Base-by-base conservation (phyloP, 1,284 basidiomycete species). In the Ganoderma boninense region DNA sequence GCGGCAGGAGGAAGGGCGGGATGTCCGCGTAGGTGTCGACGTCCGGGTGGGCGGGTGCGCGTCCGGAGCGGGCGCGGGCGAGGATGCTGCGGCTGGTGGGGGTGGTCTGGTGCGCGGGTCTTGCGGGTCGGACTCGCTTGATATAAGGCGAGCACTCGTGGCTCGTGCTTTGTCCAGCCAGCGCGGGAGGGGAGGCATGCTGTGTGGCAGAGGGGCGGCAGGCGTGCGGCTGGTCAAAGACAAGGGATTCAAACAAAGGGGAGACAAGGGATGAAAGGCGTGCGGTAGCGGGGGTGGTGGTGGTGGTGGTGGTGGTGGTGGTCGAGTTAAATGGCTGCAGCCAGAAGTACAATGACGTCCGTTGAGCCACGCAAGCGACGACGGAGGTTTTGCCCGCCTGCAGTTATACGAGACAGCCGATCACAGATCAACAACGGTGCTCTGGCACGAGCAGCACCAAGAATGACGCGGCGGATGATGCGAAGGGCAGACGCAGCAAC, bases 161-260 rank as follows among this genome's bases (percentile, higher is more conserved):
- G 73, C 69, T 65, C 65, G 66, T 54, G 65, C 70, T 69, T 69
- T 68, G 67, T 65, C 69, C 13, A 74, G 66, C 73, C 73, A 74
- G 40, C 64, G 62, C 60, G 69, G 70, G 63, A 74, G 69, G 65
- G 69, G 62, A 18, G 69, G 49, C 73, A 74, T 74, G 49, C 13
- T 66, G 69, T 63, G 40, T 62, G 18, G 60, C 26, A 23, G 49
- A 52, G 49, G 49, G 49, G 23, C 16, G 38, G 38, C 40, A 16
- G n/a, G 23, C 20, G 40, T 26, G 40, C 6, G 10, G 49, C 23
- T 13, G 40, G 40, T 61, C 6, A 42, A 62, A 62, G 38, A 42
- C 60, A 40, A 42, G 23, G n/a, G 40, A n/a, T 29, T 20, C 20
- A 60, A 63, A 49, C 20, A 60, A 63, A 49, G 57, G 38, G n/a